Conservation (phyloP, 352 stramenopile genomes). For the Bremia lactucae region DNA sequence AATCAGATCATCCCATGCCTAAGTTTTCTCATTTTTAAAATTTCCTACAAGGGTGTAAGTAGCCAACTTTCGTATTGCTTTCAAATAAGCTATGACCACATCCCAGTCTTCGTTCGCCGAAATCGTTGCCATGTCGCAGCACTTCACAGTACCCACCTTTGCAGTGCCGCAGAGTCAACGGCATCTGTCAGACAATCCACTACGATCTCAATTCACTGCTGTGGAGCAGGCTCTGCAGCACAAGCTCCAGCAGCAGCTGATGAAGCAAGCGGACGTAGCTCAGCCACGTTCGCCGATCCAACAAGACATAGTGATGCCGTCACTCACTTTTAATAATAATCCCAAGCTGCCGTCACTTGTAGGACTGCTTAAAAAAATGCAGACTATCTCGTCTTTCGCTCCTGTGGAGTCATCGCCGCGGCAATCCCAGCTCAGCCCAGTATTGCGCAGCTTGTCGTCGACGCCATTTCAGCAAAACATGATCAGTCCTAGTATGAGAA, state of each 20-base stretch:
- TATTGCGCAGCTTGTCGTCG: conserved; percentile 12
- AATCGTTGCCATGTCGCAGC: conserved; percentile 5
- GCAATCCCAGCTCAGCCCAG: conserved; percentile 19
- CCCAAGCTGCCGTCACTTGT: conserved; percentile 55
- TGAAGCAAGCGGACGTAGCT: conserved; percentile 1
- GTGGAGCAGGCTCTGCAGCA: conserved; percentile 15
- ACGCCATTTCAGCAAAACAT: conserved; percentile 47
- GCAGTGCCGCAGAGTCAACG: conserved; percentile 20
- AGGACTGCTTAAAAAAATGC: conserved; percentile 57
- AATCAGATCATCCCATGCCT: background rate
- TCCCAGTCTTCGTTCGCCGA: conserved; percentile 12
- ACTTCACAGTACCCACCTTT: conserved; percentile 21
- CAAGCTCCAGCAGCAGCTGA: conserved; percentile 5
- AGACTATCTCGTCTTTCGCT: conserved; percentile 20
- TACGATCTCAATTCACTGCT: conserved; percentile 17
- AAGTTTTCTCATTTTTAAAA: conserved; percentile 21
- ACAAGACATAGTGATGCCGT: conserved; percentile 1
- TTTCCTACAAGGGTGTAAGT: conserved; percentile 13
- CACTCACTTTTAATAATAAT: conserved; percentile 17
- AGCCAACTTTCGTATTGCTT: background rate
- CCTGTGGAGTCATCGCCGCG: conserved; percentile 5
- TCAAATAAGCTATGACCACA: conserved; percentile 9
- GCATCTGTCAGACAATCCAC: conserved; percentile 18
- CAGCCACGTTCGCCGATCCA: conserved; percentile 1
- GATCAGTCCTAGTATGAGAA: conserved; percentile 38